Evolutionary conservation across 2,329 filamentous ascomycete genomes (phyloP), one percentile per base, ranked within the genome.

Genomic region (Raffaelea ambrosiae): DNA sequence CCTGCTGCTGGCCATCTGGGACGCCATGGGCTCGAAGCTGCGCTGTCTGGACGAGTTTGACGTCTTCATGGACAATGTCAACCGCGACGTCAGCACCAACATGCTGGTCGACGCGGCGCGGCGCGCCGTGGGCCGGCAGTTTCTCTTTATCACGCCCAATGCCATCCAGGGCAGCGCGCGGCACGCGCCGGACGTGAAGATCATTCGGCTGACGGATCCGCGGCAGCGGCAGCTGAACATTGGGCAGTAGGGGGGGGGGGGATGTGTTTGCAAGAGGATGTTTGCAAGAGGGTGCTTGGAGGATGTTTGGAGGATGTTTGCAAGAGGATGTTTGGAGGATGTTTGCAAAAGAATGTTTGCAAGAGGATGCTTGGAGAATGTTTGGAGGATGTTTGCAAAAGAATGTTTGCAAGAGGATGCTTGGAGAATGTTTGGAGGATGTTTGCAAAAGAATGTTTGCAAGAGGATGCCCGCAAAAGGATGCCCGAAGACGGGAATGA

Each of bases 1-100:
- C 66, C 77, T 98, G 57, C 71, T 98, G 47, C 74, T 98, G 29
- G 81, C 89, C 3, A 84, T 98, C 18, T 98, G 93, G 93, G 93
- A 98, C 62, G 91, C 93, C 26, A 98, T 98, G 84, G 91, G 93
- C 11, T 94, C 89, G 18, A 91, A 90, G 1, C 84, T 98, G 51
- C 81, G 93, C 47, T 98, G 93, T 60, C 73, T 98, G 47, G 93
- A 98, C 66, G 93, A 98, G 66, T 98, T 97, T 61, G 93, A 98
- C 63, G 93, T 98, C 29, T 98, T 96, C 72, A 98, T 98, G 93
- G 93, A 98, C 66, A 88, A 85, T 56, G 88, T 97, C 50, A 98
- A 98, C 65, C 82, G 93, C 51, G 88, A 86, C 48, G 86, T 94
- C 57, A 94, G 88, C 61, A 95, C 95, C 58, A 86, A 86, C 53